Base-by-base conservation (phyloP, 2,329 filamentous ascomycete species). In the Chrysoporthe puriensis region DNA sequence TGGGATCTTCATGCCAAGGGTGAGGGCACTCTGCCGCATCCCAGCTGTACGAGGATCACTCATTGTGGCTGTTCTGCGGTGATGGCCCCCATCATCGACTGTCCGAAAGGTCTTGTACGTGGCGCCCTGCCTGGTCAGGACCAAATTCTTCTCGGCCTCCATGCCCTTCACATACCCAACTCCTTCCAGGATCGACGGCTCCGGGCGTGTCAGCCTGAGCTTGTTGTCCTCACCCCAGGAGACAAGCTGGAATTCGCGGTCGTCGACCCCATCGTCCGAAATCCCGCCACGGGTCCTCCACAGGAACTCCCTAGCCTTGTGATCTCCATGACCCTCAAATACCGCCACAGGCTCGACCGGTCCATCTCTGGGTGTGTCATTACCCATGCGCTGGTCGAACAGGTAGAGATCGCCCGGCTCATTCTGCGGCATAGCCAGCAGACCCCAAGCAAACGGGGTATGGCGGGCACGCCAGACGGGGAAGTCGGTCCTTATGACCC, bases 381-480 rank as follows among this genome's bases (percentile, higher is more conserved):
- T 77, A 0, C 79, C 79, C 69, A 82, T 81, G 56, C 86, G 82
- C 21, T 89, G 86, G 73, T 95, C 92, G 76, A 96, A 97, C 1
- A 97, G 84, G 79, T 96, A 93, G 21, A 97, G 83, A 71, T 94
- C 87, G 48, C 91, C 92, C 44, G 94, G 93, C 63, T 93, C 92
- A 72, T 93, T 92, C 77, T 97, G 93, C 1, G 95, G 93, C 92
- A 97, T 97, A 40, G 93, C 94, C 63, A 97, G 81, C 21, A 97
- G 81, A 4, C 94, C 94, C 77, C 87, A 89, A 42, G 93, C 93
- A 76, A 97, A 97, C 0, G 94, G 94, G 0, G 94, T 96, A 75
- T 97, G 93, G 3, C 94, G 88, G 62, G 95, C 94, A 74, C 94
- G 87, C 93, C 94, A 97, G 32, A 97, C 91, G 0, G 94, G 95